Base-by-base conservation (phyloP, 257 asterid species). In the Fraxinus anomala region DNA sequence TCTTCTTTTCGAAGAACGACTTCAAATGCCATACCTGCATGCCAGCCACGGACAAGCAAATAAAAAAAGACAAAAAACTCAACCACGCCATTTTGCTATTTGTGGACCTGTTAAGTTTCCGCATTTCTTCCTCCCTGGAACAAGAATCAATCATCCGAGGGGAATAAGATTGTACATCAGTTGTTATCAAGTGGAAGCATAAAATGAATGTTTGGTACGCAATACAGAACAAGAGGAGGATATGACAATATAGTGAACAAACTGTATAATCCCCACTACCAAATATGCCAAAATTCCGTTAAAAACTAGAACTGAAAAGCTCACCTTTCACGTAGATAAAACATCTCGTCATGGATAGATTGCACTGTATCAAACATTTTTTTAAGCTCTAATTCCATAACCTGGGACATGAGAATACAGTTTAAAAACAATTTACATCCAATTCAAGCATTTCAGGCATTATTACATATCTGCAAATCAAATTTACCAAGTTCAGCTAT, bases 81-180 rank as follows among this genome's bases (percentile, higher is more conserved):
- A 92, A 61, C 94, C 93, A 89, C 17, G 86, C 89, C 98, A 94
- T 89, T 81, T 86, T 89, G 21, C 92, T 86, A 87, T 87, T 86
- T 49, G 97, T 94, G 0, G 97, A 89, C 80, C 72, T 73, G 79
- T 94, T 94, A 44, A 92, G 87, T 68, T 79, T 76, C 84, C 91
- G 97, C 97, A 94, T 92, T 84, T 94, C 97, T 72, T 82, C 87
- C 81, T 92, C 97, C 89, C 97, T 92, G 89, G 30, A 75, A 51
- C n/a, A 67, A 70, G 61, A 39, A 71, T 17, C 39, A 17, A 37
- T 5, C 33, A 16, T 54, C 31, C n/a, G 21, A 28, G 30, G 72
- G 19, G 40, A 5, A 40, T 11, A 65, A 11, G 33, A 33, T 61
- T 61, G 5, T 61, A 61, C 1, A 4, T 61, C 65, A 54, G 65